Evolutionary conservation across 1,284 basidiomycete species (phyloP).

Genomic region (Apiotrichum siamense): DNA sequence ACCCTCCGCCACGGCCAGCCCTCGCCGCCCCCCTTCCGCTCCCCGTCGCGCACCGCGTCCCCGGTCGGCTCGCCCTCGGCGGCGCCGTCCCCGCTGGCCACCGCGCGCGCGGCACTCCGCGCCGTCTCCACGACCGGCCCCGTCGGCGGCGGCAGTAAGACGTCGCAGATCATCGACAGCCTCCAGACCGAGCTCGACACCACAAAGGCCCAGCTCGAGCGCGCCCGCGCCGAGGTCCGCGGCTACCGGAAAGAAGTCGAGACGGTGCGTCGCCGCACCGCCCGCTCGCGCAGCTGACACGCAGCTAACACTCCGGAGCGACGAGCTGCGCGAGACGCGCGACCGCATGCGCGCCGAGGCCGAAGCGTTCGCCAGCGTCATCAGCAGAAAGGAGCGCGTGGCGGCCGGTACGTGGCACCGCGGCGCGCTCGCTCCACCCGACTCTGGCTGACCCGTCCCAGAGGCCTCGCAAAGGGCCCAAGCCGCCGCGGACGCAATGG

Average conservation of each 20-base stretch:
- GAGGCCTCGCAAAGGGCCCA: conserved; percentile 44
- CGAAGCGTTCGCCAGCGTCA: conserved; percentile 42
- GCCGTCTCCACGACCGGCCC: neutral
- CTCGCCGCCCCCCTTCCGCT: conserved; percentile 10
- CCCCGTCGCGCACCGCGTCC: conserved; percentile 22
- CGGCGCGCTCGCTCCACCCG: neutral
- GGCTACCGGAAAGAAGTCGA: conserved; percentile 32
- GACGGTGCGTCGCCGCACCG: conserved; percentile 21
- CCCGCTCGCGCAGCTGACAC: neutral
- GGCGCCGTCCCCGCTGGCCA: conserved; percentile 2
- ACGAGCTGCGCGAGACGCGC: conserved; percentile 44
- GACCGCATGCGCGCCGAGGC: conserved; percentile 42
- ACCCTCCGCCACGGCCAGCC: neutral
- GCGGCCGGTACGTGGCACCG: conserved; percentile 27
- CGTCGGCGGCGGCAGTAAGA: conserved; percentile 22
- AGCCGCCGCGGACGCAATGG: conserved; percentile 33
- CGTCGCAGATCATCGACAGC: conserved; percentile 38
- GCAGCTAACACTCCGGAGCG: conserved; percentile 44
- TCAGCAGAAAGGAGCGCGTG: conserved; percentile 41
- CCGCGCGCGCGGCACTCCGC: neutral
- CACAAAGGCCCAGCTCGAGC: conserved; percentile 33
- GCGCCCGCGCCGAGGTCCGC: conserved; percentile 33
- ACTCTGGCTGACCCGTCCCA: conserved; percentile 3
- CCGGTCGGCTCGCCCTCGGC: conserved; percentile 12
- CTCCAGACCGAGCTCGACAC: conserved; percentile 40